Conservation (phyloP, 164 flowering plant genomes). For the Chimonanthus praecox region DNA sequence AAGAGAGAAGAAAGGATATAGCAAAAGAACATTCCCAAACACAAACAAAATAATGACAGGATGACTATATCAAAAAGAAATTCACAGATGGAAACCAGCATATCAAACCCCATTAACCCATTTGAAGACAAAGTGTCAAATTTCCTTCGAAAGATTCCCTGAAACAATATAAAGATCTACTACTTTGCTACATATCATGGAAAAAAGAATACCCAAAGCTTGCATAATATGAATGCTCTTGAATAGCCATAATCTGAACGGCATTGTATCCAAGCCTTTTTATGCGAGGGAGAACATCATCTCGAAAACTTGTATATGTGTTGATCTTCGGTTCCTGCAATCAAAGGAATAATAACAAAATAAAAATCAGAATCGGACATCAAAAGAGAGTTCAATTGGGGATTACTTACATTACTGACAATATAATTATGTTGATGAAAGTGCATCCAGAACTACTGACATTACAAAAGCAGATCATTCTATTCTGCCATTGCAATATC, state of each 20-base stretch:
- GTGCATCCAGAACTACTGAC: no score
- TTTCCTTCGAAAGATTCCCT: no score
- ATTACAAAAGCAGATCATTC: no score
- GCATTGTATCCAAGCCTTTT: slow-evolving; percentile 97
- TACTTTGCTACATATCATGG: background rate
- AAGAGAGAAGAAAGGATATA: no score
- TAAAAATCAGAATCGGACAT: background rate
- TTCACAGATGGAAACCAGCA: background rate
- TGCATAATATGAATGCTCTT: slow-evolving; percentile 98
- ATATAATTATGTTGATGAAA: no score
- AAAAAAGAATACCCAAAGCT: slow-evolving; percentile 80
- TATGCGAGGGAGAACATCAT: slow-evolving; percentile 96
- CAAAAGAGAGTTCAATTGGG: background rate
- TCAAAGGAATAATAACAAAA: slow-evolving; percentile 2
- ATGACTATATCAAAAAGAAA: no score
- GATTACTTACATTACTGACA: no score
- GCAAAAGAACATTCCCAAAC: no score
- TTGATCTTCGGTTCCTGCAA: slow-evolving; percentile 89
- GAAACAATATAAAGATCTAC: background rate
- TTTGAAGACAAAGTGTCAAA: no score
- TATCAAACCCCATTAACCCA: background rate
- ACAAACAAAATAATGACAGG: background rate
- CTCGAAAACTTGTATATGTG: slow-evolving; percentile 85
- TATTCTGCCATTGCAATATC: no score
- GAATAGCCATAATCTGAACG: slow-evolving; percentile 98